Evolutionary conservation across 805 yeast species (phyloP).

Genomic region (Komagataella kurtzmanii): DNA sequence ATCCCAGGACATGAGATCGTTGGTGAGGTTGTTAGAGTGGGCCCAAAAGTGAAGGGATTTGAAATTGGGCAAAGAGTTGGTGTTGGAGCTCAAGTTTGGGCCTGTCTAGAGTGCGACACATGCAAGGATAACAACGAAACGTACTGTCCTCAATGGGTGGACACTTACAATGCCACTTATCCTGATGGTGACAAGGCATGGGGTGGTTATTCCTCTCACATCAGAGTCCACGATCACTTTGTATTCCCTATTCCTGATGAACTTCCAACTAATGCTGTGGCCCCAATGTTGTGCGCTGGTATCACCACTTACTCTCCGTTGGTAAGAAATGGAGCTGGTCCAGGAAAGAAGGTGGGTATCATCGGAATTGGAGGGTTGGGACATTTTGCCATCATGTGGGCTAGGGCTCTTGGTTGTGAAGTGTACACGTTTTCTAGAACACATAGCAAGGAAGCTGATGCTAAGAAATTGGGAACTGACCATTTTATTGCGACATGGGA

Average conservation of each 20-base stretch:
- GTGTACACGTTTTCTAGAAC: slow-evolving; percentile 45
- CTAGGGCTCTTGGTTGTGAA: slow-evolving; percentile 51
- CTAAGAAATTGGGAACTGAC: slow-evolving; percentile 40
- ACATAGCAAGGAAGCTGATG: slow-evolving; percentile 34
- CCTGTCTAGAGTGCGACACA: slow-evolving; percentile 50
- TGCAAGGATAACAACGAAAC: slow-evolving; percentile 40
- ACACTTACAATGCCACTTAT: slow-evolving; percentile 21
- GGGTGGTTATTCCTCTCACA: slow-evolving; percentile 62
- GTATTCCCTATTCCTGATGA: slow-evolving; percentile 51
- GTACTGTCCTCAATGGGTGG: slow-evolving; percentile 21
- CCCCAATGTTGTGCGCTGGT: slow-evolving; percentile 73
- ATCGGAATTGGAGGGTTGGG: slow-evolving; percentile 61
- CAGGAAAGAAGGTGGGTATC: slow-evolving; percentile 37
- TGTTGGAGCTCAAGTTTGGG: slow-evolving; percentile 55
- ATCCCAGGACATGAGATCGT: slow-evolving; percentile 54
- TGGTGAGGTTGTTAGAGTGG: slow-evolving; percentile 46
- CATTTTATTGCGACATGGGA: slow-evolving; percentile 36
- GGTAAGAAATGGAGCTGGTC: slow-evolving; percentile 25
- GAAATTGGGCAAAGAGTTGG: slow-evolving; percentile 70
- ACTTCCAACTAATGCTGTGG: slow-evolving; percentile 39
- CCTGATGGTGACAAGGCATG: slow-evolving; percentile 20
- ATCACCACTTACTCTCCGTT: slow-evolving; percentile 61
- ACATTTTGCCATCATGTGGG: slow-evolving; percentile 46
- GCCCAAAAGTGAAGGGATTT: slow-evolving; percentile 35
- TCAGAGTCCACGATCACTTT: slow-evolving; percentile 50